Evolutionary conservation across 2,329 filamentous ascomycete genomes (phyloP), one percentile per base, ranked within the genome.

Genomic region (Cladosporium sp.): DNA sequence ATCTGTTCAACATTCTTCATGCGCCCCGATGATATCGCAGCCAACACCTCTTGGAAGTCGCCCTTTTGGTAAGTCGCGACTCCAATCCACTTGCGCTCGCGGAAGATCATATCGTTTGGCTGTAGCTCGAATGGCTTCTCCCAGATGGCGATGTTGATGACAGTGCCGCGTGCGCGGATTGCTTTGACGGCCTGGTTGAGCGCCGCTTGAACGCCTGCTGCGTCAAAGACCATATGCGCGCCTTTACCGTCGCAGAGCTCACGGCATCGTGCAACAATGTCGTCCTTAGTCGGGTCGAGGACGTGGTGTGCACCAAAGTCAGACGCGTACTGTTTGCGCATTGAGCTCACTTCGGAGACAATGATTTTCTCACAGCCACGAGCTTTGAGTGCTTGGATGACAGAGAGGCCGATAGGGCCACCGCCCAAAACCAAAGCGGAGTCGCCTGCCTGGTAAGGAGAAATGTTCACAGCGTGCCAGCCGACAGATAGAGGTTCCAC

Each of bases 131-230:
- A 81, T n/a, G 79, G 73, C 72, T 84, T 84, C 73, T 84, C 83
- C 83, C 83, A 85, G 43, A 86, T 82, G 10, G 84, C 84, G 60
- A 86, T 83, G 64, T 86, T 86, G 64, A 86, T 79, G 32, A 85
- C 76, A 2, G 82, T 84, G 3, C 83, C 84, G 51, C 82, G 71
- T 14, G 82, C 81, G 46, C 82, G 79, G 34, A 83, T 76, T 0
- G 82, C 80, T 46, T 80, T 77, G 14, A 85, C 76, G 1, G 82
- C 83, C 61, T 79, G 75, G 62, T 85, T 80, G 7, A 86, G 76
- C 8, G 79, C 82, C 5, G 77, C 70, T 69, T 85, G 84, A 14
- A 85, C 82, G 13, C 84, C 84, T 1, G 84, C 83, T 32, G 81
- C 82, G 69, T 86, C 84, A 67, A 82, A 86, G 0, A 79, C 81